These are phyloP conservation scores for Desmodesmus armatus DNA, from an alignment of 139 green algal species.

Conservation along the genomic window DNA sequence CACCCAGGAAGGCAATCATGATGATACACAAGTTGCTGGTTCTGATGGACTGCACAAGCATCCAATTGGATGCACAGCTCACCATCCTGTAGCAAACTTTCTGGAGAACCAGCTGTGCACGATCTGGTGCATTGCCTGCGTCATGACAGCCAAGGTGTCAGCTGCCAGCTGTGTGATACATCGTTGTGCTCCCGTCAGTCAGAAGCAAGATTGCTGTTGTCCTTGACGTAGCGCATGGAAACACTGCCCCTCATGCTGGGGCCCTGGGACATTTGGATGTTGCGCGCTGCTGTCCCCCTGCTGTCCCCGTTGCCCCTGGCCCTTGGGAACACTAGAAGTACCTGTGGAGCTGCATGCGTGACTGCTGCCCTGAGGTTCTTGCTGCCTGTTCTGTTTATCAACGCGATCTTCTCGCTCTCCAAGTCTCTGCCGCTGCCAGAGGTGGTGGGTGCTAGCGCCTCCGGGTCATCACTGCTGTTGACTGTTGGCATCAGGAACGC, in stretches of 20 bases:
- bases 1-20: no score
- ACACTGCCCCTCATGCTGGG: no score
- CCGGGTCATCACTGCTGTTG: background rate
- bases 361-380: conserved; percentile 28
- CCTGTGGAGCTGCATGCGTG: conserved; percentile 5
- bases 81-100: conserved; percentile 69
- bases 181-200: no score
- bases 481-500: conserved; percentile 6
- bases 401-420: conserved; percentile 27
- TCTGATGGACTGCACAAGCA: no score
- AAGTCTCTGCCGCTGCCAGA: conserved; percentile 10
- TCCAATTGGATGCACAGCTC: conserved; percentile 4
- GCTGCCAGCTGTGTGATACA: no score
- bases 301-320: no score
- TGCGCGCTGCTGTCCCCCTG: no score
- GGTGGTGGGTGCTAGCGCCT: no score
- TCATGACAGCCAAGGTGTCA: background rate
- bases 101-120: conserved; percentile 63
- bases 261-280: no score
- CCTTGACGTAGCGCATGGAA: no score
- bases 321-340: background rate
- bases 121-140: conserved; percentile 35
- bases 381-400: conserved; percentile 24
- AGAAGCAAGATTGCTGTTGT: no score
- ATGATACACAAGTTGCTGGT: no score